These are phyloP conservation scores for Meyerozyma carpophila DNA, from an alignment of 1,139 yeast species.

Conservation along the genomic window DNA sequence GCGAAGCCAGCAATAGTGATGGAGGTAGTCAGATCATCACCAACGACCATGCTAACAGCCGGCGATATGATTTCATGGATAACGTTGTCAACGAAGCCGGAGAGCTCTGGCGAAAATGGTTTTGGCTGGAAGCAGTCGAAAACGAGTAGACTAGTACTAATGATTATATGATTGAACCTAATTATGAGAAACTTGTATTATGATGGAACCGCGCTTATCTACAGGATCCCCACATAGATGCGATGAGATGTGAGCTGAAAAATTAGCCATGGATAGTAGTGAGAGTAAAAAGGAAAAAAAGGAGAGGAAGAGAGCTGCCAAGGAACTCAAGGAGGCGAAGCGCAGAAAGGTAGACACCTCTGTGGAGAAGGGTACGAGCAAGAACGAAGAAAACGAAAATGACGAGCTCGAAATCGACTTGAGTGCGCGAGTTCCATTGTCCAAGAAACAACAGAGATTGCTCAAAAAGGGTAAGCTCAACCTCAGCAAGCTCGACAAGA, in stretches of 20 bases:
- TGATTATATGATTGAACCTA: background rate
- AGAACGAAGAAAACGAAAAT: constrained; percentile 10
- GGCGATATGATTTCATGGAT: constrained; percentile 55
- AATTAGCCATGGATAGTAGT: constrained; percentile 15
- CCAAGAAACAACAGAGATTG: constrained; percentile 86
- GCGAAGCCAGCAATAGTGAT: background rate
- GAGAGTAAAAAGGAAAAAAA: constrained; percentile 25
- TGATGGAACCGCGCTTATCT: background rate
- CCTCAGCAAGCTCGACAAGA: constrained; percentile 49
- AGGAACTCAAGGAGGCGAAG: constrained; percentile 10
- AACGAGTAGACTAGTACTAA: constrained; percentile 16
- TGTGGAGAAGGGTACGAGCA: constrained; percentile 5
- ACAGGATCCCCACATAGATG: constrained; percentile 1
- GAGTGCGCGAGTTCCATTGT: constrained; percentile 71
- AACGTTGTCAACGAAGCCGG: constrained; percentile 75
- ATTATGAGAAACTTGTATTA: background rate
- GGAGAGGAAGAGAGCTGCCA: constrained; percentile 20
- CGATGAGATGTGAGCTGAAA: constrained; percentile 3
- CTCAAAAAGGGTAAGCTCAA: constrained; percentile 75
- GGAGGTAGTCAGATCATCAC: constrained; percentile 23
- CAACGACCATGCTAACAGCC: constrained; percentile 28
- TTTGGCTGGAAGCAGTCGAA: constrained; percentile 66
- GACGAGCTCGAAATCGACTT: constrained; percentile 81
- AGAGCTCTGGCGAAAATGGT: constrained; percentile 84
- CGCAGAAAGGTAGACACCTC: constrained; percentile 2